Conservation (phyloP, 2,329 filamentous ascomycete genomes). For the Alternaria rosae region DNA sequence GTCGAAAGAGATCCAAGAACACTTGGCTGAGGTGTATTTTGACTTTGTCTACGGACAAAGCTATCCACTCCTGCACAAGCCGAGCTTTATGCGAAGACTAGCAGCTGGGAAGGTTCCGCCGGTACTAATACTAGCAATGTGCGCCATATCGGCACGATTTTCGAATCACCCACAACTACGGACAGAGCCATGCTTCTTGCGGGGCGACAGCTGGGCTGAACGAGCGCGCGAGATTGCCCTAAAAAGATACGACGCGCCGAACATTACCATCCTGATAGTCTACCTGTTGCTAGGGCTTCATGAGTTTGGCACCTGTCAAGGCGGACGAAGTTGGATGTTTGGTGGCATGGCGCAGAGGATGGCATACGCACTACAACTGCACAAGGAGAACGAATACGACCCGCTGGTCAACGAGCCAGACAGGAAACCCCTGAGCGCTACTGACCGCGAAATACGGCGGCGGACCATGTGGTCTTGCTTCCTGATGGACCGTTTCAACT, state of each 20-base stretch:
- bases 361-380: conserved; percentile 94
- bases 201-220: conserved; percentile 89
- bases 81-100: conserved; percentile 91
- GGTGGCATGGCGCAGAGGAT: conserved; percentile 95
- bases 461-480: conserved; percentile 99
- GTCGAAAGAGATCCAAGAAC: conserved; percentile 86
- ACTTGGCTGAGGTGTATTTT: conserved; percentile 93
- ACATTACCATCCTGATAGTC: conserved; percentile 93
- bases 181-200: conserved; percentile 79
- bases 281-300: conserved; percentile 88
- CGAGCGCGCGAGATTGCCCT: conserved; percentile 87
- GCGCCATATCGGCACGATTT: conserved; percentile 93
- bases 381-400: conserved; percentile 88
- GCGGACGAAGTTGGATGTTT: conserved; percentile 93
- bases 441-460: conserved; percentile 89
- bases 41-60: conserved; percentile 95
- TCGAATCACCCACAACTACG: conserved; percentile 84
- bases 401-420: conserved; percentile 69
- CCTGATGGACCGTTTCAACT: conserved; percentile 97
- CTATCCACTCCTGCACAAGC: conserved; percentile 93
- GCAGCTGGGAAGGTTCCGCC: conserved; percentile 83
- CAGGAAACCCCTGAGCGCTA: conserved; percentile 77
- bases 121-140: conserved; percentile 90
- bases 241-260: conserved; percentile 90
- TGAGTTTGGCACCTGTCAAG: conserved; percentile 96